Conservation (phyloP, 1,284 basidiomycete species). For the Trametes sp. region DNA sequence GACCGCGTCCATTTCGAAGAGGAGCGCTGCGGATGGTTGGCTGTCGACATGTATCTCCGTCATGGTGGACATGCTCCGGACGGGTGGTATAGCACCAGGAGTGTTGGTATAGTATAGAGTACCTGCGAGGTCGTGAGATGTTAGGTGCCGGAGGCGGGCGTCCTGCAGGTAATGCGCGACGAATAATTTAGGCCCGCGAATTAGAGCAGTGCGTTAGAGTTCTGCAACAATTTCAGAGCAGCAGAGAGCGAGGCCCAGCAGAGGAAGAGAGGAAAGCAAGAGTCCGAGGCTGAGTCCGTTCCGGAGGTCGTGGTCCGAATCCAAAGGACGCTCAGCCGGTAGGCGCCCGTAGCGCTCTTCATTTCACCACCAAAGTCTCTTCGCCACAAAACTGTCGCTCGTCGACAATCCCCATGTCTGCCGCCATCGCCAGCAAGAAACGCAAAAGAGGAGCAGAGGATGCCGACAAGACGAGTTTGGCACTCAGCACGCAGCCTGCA, state of each 20-base stretch:
- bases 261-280: slow-evolving; percentile 5
- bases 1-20: slow-evolving; percentile 27
- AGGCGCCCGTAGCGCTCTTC: slow-evolving; percentile 18
- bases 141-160: not conserved
- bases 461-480: slow-evolving; percentile 52
- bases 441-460: slow-evolving; percentile 62
- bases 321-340: slow-evolving; percentile 16
- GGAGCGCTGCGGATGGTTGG: slow-evolving; percentile 23
- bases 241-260: slow-evolving; percentile 1
- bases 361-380: not conserved
- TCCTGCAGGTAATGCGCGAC: not conserved
- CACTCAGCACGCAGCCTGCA: slow-evolving; percentile 52
- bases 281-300: slow-evolving; percentile 4
- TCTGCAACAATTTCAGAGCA: not conserved
- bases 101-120: not conserved
- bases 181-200: slow-evolving; percentile 17
- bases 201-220: not conserved
- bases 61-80: slow-evolving; percentile 27
- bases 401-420: slow-evolving; percentile 21
- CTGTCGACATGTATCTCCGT: slow-evolving; percentile 22
- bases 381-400: slow-evolving; percentile 4
- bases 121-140: slow-evolving; percentile 19
- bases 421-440: slow-evolving; percentile 54
- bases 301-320: slow-evolving; percentile 24
- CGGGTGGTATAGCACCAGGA: not conserved